phyloP scores from a whole-genome alignment of 176 grass and related monocot species.

The Cenchrus purpureus region DNA sequence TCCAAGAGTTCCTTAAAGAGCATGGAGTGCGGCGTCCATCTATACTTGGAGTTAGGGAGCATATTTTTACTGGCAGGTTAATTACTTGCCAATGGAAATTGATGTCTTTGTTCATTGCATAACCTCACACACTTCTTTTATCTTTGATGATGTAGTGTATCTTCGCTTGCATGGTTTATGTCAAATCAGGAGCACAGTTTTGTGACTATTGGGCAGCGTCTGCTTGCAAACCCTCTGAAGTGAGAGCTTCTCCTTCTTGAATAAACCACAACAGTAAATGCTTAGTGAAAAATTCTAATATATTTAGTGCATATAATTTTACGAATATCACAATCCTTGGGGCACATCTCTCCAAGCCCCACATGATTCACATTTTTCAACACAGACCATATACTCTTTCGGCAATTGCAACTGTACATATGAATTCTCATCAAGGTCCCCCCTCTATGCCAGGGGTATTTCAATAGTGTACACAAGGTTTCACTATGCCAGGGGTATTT shows the following conservation, averaged over 20 bases:
- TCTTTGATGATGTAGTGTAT: slow-evolving; percentile 70
- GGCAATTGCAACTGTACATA: slow-evolving; percentile 13
- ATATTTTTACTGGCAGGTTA: slow-evolving; percentile 97
- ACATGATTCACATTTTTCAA: not conserved
- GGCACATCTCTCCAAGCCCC: not conserved
- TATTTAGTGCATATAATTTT: slow-evolving; percentile 6
- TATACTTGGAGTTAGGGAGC: slow-evolving; percentile 95
- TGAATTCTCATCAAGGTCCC: too few relatives aligned
- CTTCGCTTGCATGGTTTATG: slow-evolving; percentile 99
- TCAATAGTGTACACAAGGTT: too few relatives aligned
- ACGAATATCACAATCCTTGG: slow-evolving; percentile 7
- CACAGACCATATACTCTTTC: slow-evolving; percentile 11
- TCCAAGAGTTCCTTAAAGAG: slow-evolving; percentile 86
- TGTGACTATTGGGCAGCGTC: slow-evolving; percentile 91
- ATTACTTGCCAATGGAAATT: slow-evolving; percentile 36
- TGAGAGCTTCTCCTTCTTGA: slow-evolving; percentile 47
- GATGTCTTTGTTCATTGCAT: slow-evolving; percentile 26
- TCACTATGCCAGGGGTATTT: too few relatives aligned
- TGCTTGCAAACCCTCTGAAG: slow-evolving; percentile 90
- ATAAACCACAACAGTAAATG: slow-evolving; percentile 1
- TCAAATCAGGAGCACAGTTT: slow-evolving; percentile 98
- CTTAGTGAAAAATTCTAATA: not conserved
- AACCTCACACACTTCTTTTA: slow-evolving; percentile 39
- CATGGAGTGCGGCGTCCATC: slow-evolving; percentile 74
- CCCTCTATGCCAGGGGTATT: too few relatives aligned